phyloP scores from a whole-genome alignment of 305 asterid species.

The Fraxinus ornus region DNA sequence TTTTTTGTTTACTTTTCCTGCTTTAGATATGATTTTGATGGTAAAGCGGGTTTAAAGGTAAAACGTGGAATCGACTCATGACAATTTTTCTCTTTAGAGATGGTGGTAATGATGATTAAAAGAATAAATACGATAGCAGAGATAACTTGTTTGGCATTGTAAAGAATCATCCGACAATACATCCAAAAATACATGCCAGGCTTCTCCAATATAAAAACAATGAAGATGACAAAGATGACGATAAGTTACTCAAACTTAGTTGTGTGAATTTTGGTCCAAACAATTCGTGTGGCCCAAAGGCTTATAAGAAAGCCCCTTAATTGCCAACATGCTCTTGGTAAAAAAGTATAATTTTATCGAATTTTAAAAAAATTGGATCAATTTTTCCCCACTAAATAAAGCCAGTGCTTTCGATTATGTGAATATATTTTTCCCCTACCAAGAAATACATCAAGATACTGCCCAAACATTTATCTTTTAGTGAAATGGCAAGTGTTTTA shows the following conservation, averaged over 20 bases:
- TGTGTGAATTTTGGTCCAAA: neutral
- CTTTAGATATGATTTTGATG: neutral
- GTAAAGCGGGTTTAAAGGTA: neutral
- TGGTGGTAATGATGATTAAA: neutral
- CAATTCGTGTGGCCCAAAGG: neutral
- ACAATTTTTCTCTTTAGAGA: neutral
- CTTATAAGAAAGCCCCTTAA: neutral
- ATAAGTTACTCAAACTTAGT: neutral
- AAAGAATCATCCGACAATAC: neutral
- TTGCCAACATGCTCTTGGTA: neutral
- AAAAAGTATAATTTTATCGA: neutral
- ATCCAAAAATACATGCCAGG: neutral
- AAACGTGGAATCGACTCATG: neutral
- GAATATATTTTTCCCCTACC: neutral
- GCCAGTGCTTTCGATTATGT: neutral
- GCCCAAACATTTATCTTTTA: neutral
- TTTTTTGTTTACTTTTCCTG: neutral
- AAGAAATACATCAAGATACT: neutral
- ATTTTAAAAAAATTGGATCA: neutral
- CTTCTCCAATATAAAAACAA: constrained; percentile 1
- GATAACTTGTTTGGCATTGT: neutral
- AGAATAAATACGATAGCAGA: neutral
- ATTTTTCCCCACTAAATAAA: neutral
- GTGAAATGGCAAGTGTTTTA: neutral
- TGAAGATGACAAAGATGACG: neutral